Evolutionary conservation across 2,329 filamentous ascomycete species (phyloP).

Genomic region (Alternaria alternata): DNA sequence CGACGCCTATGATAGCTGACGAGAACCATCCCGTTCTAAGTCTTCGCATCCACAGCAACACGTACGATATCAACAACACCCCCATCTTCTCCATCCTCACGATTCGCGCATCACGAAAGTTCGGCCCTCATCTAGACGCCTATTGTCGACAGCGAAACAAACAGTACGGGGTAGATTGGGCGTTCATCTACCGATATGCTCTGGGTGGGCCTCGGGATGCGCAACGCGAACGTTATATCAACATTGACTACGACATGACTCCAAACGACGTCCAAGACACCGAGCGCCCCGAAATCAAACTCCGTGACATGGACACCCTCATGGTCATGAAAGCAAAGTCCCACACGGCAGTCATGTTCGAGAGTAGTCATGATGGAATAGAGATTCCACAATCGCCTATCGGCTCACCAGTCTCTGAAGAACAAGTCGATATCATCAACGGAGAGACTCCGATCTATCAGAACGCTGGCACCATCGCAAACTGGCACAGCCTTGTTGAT

Average conservation of each 20-base stretch:
- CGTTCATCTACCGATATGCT: constrained; percentile 21
- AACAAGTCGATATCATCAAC: constrained; percentile 6
- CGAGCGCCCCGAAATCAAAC: constrained; percentile 3
- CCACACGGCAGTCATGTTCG: background rate
- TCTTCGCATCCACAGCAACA: constrained; percentile 24
- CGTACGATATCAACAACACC: constrained; percentile 12
- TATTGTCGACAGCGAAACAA: constrained; percentile 25
- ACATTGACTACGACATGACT: constrained; percentile 23
- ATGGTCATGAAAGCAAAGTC: constrained; percentile 16
- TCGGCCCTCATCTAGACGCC: constrained; percentile 22
- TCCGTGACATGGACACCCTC: constrained; percentile 22
- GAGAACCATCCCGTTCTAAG: constrained; percentile 3
- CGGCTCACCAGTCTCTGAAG: background rate
- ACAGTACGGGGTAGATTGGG: constrained; percentile 18
- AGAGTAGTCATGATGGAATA: background rate
- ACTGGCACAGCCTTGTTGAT: background rate
- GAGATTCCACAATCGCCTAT: background rate
- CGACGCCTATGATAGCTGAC: background rate
- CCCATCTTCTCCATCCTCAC: constrained; percentile 25
- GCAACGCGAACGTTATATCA: constrained; percentile 1
- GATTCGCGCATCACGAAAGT: constrained; percentile 13
- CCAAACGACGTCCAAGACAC: constrained; percentile 15
- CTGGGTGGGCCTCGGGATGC: background rate
- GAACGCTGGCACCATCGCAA: background rate
- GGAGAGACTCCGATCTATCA: constrained; percentile 14